Base-by-base conservation (phyloP, 2,329 filamentous ascomycete genomes). In the Colletotrichum eremochloae region DNA sequence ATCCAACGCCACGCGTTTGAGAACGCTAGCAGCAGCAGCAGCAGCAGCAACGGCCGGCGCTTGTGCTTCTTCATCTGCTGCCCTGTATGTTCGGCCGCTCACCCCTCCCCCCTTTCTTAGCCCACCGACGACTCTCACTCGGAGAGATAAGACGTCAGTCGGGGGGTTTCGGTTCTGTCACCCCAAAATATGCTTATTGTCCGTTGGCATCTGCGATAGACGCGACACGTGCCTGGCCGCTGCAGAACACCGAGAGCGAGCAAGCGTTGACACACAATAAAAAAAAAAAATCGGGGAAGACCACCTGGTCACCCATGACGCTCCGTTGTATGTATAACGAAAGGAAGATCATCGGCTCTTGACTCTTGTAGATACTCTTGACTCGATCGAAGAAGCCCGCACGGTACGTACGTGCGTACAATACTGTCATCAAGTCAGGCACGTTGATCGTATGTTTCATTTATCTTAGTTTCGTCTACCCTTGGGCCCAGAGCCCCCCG, bases 111-210 rank as follows among this genome's bases (percentile, higher is more conserved):
- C 20, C 44, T 20, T 6, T 15, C 20, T 9, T 48, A 62, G 69
- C 79, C 73, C 72, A 74, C 71, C 76, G 79, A 80, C 80, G 79
- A 78, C 79, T 81, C 77, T 24, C 44, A 5, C 11, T 82, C 82
- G 82, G 82, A 73, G 63, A 71, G 67, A 73, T 71, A 67, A 71
- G 65, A 73, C 67, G 57, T 52, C 68, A 60, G 67, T 71, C 63
- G 52, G 44, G 18, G 62, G 63, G 46, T 38, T 66, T 63, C 62
- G 67, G 71, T 67, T 63, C 67, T 62, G 40, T 36, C 62, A 67
- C 61, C 62, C 50, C 46, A 24, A 71, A 44, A 71, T 73, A 71
- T 71, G 71, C 67, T 70, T 67, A 73, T 67, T 73, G 67, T 36
- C 24, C 33, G 63, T 72, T 64, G 46, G 31, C 56, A 60, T 60